Base-by-base conservation (phyloP, 257 asterid genomes). In the Linderniella brevidens region DNA sequence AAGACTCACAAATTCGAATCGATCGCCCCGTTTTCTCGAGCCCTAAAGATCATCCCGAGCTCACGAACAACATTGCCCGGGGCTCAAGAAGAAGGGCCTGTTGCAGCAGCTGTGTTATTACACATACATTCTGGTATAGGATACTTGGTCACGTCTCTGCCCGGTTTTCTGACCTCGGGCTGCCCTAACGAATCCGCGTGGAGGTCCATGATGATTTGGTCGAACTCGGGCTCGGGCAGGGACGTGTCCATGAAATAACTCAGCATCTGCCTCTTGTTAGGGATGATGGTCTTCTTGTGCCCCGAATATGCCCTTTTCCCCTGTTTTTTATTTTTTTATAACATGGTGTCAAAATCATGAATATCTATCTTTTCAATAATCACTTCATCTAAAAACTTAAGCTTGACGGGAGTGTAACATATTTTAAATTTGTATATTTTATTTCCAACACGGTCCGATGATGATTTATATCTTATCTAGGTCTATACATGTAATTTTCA, bases 121-220 rank as follows among this genome's bases (percentile, higher is more conserved):
- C 96, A 81, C 98, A 90, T 90, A 56, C 96, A 90, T 60, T 79
- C 96, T 1, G 93, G 93, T 49, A 85, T 58, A 9, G 95, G 94
- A 49, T 85, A 90, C 67, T 85, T 90, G 1, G 96, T 90, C 43
- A 81, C 93, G 18, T 76, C 95, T 49, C 90, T 67, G 62, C 85
- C 86, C 8, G 63, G 54, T 57, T 84, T 84, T 60, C 98, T 72
- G 35, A 76, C 60, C 66, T 72, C 93, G 1, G 95, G 98, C 68
- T 78, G 92, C 29, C 98, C 94, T 46, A 80, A 54, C 32, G 98
- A 84, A 18, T 80, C 92, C 1, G 59, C 73, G 57, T 88, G 98
- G 70, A 84, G 57, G 41, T 64, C 76, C 1, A 57, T 37, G 35
- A 88, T 71, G 50, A 88, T 84, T 42, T 50, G 52, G 38, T 69